Base-by-base conservation (phyloP, 2,329 filamentous ascomycete genomes). In the Lecanoromycetidae sp. region DNA sequence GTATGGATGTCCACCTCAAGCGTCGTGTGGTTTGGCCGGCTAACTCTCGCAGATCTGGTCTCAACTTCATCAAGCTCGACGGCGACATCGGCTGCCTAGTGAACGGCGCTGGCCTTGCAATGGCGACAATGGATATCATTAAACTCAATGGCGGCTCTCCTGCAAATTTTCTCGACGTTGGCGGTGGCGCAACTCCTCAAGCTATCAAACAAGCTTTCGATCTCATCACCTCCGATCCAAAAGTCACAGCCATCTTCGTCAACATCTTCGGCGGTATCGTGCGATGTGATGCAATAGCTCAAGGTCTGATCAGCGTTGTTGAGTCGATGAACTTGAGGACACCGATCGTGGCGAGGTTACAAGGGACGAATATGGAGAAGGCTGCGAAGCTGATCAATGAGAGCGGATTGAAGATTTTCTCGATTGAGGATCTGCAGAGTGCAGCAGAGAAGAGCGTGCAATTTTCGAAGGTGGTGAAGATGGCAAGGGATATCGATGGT, bases 81-180 rank as follows among this genome's bases (percentile, higher is more conserved):
- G 91, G 91, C 66, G 91, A 98, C 66, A 98, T 98, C 66, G 91
- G 91, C 70, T 98, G 91, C 75, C 77, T 96, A 52, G 91, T 98
- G 74, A 98, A 98, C 74, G 91, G 91, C 66, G 91, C 91, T 61
- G 91, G 91, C 73, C 84, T 98, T 57, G 91, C 91, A 71, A 98
- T 98, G 91, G 91, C 91, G 55, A 98, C 91, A 66, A 98, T 98
- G 91, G 91, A 98, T 70, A 96, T 98, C 69, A 98, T 98, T 79
- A 96, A 98, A 80, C 79, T 98, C 55, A 98, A 96, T 72, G 91
- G 91, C 59, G 91, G 91, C 55, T 75, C 79, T 63, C 91, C 91
- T 54, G 91, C 91, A 60, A 98, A 98, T 80, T 98, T 98, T 81
- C 77, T 98, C 59, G 91, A 98, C 66, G 91, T 98, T 58, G 91